These are phyloP conservation scores for Cudoniella acicularis DNA, from an alignment of 495 filamentous ascomycete genomes.

Conservation along the genomic window DNA sequence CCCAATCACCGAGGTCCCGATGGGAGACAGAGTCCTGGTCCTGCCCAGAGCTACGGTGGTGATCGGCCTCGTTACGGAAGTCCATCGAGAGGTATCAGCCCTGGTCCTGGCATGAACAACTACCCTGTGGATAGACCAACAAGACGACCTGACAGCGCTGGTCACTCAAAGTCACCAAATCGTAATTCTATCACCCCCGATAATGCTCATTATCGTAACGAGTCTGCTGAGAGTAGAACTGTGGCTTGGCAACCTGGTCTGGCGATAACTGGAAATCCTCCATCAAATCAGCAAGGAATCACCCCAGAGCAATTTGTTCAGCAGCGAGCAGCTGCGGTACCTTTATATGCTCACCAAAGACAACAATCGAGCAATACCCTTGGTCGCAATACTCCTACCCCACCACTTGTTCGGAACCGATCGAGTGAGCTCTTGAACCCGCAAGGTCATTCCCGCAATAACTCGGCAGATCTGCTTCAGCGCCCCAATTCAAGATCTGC, in stretches of 20 bases:
- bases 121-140: conserved; percentile 2
- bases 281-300: conserved; percentile 17
- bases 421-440: conserved; percentile 43
- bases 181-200: conserved; percentile 30
- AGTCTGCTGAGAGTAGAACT: conserved; percentile 44
- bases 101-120: conserved; percentile 17
- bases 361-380: conserved; percentile 52
- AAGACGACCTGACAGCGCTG: conserved; percentile 9
- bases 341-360: conserved; percentile 54
- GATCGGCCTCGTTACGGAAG: conserved; percentile 3
- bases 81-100: conserved; percentile 6
- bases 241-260: conserved; percentile 79
- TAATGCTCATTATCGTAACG: conserved; percentile 36
- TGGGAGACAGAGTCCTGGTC: conserved; percentile 13
- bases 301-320: conserved; percentile 82
- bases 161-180: conserved; percentile 12
- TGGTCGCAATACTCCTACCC: conserved; percentile 39
- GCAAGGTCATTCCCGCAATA: conserved; percentile 40
- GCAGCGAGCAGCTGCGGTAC: conserved; percentile 61
- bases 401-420: conserved; percentile 38
- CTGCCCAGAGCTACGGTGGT: conserved; percentile 3
- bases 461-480: conserved; percentile 34
- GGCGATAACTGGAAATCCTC: conserved; percentile 29
- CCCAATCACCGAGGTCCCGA: conserved; percentile 21
- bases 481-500: conserved; percentile 35